A percentile compares a stretch with the other conserved stretches of the same genome.
Evolutionary conservation across 2,329 filamentous ascomycete species (phyloP).

Genomic region (Drechslerella stenobrocha): DNA sequence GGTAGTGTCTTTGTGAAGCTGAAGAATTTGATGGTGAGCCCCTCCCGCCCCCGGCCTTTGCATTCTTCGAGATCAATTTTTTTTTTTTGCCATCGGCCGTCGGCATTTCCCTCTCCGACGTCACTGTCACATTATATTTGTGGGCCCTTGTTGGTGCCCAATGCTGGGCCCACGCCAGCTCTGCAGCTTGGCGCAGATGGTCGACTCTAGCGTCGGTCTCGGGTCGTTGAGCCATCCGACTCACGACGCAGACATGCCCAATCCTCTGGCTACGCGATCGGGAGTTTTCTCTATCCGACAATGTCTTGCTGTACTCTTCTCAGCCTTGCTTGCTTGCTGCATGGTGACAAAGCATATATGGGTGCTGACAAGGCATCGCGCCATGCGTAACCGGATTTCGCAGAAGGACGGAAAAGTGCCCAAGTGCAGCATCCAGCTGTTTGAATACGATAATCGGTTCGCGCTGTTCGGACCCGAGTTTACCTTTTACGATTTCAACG

Average conservation of each 20-base stretch:
- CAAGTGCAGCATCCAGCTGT: constrained; percentile 65
- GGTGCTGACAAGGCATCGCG: not conserved
- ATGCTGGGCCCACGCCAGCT: constrained; percentile 23
- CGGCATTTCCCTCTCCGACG: no score
- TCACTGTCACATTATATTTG: no score
- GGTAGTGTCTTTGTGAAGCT: constrained; percentile 73
- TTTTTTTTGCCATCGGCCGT: constrained; percentile 17
- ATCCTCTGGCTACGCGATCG: constrained; percentile 21
- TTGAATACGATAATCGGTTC: constrained; percentile 77
- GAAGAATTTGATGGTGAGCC: constrained; percentile 67
- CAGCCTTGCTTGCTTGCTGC: no score
- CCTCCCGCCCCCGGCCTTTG: constrained; percentile 51
- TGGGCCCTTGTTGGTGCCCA: constrained; percentile 25
- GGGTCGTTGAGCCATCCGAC: constrained; percentile 39
- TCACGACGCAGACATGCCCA: no score
- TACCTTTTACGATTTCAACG: constrained; percentile 72
- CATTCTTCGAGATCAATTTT: constrained; percentile 12
- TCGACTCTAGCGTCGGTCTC: constrained; percentile 32
- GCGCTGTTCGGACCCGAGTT: constrained; percentile 71
- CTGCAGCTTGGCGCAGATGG: constrained; percentile 14
- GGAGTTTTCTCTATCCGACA: no score
- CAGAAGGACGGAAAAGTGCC: constrained; percentile 45
- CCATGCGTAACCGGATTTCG: not conserved
- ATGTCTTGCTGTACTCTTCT: no score
- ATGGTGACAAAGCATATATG: constrained; percentile 40